phyloP scores from a whole-genome alignment of 306 rosid species.

The Clitoria ternatea region DNA sequence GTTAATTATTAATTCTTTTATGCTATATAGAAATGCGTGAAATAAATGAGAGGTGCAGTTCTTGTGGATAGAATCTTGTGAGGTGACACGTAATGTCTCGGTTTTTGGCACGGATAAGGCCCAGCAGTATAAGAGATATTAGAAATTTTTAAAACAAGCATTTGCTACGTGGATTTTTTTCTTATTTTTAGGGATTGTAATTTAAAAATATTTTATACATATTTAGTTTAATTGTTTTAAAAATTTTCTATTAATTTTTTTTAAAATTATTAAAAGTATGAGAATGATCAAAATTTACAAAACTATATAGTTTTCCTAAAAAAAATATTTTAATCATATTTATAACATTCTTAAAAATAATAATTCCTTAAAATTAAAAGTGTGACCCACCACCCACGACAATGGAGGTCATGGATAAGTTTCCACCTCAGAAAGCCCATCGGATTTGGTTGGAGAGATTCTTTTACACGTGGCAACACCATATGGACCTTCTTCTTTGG shows the following conservation, averaged over 20 bases:
- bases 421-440: constrained; percentile 31
- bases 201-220: no score
- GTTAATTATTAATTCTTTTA: background rate
- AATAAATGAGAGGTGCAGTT: background rate
- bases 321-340: no score
- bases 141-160: no score
- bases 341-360: no score
- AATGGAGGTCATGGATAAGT: constrained; percentile 11
- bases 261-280: no score
- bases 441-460: constrained; percentile 6
- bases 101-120: background rate
- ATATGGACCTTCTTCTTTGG: background rate
- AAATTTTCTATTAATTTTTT: no score
- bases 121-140: background rate
- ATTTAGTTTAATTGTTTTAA: no score
- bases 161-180: no score
- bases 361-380: no score
- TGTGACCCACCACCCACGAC: constrained; percentile 8
- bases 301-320: no score
- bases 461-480: constrained; percentile 24
- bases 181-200: no score
- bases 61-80: background rate
- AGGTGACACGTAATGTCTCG: constrained; percentile 15
- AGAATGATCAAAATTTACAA: no score
- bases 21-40: background rate